Evolutionary conservation across 179 eudicot species (phyloP).

Genomic region (Heliamphora pulchella): DNA sequence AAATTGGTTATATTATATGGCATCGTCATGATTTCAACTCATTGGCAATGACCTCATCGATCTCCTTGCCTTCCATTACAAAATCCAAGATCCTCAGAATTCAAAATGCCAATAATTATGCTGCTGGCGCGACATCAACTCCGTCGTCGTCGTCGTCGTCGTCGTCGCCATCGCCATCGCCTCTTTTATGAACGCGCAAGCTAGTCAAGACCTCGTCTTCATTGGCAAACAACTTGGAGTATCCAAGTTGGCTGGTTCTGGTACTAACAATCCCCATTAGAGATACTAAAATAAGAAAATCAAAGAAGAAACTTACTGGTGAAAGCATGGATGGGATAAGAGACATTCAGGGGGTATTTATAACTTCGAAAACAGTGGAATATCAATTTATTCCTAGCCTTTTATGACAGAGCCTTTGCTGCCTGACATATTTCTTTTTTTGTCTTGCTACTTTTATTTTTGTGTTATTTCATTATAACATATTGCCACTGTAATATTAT

Average conservation of each 20-base stretch:
- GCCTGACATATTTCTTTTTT: neutral
- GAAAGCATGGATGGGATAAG: neutral
- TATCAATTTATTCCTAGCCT: neutral
- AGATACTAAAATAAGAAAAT: neutral
- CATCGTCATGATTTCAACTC: too few relatives aligned
- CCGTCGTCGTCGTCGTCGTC: constrained; percentile 13
- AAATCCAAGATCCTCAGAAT: too few relatives aligned
- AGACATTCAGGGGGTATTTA: neutral
- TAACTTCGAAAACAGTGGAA: neutral
- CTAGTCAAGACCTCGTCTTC: neutral
- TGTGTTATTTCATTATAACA: neutral
- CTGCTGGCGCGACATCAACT: constrained; percentile 7
- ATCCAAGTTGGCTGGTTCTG: neutral
- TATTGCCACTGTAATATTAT: neutral
- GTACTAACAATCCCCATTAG: neutral
- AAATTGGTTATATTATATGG: too few relatives aligned
- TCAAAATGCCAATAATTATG: neutral
- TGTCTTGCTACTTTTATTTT: neutral
- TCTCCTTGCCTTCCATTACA: too few relatives aligned
- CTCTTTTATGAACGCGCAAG: neutral
- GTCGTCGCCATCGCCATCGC: neutral
- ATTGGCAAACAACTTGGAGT: neutral
- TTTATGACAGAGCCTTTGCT: neutral
- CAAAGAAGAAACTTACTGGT: neutral
- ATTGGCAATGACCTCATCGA: too few relatives aligned